A percentile compares a stretch with the other conserved stretches of the same genome.
Evolutionary conservation across 352 stramenopile genomes (phyloP).

Genomic region (Phytophthora tentaculata): DNA sequence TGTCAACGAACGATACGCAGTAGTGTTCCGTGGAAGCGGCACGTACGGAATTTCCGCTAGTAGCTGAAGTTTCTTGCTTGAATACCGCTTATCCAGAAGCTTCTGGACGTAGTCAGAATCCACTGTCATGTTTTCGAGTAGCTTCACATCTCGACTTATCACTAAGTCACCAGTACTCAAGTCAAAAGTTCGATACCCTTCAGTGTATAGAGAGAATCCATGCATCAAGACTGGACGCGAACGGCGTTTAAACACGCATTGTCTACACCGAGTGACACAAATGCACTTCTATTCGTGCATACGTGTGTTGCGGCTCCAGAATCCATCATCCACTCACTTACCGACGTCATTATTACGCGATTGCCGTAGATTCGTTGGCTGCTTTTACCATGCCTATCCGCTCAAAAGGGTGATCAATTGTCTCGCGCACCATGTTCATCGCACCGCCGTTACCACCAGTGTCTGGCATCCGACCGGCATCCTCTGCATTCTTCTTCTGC

Average conservation of each 20-base stretch:
- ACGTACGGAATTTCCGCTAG: background rate
- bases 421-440: background rate
- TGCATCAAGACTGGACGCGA: background rate
- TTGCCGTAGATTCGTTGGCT: too few relatives aligned
- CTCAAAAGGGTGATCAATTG: background rate
- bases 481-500: background rate
- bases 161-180: background rate
- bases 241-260: background rate
- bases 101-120: background rate
- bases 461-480: too few relatives aligned
- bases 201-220: background rate
- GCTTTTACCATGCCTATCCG: background rate
- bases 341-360: too few relatives aligned
- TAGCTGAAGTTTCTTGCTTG: background rate
- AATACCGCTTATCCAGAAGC: background rate
- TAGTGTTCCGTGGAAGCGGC: background rate
- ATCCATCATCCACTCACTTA: background rate
- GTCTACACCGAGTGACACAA: background rate
- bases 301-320: background rate
- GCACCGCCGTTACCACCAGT: too few relatives aligned
- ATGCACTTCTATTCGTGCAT: background rate
- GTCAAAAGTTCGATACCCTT: background rate
- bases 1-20: background rate
- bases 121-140: background rate
- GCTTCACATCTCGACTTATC: background rate